A percentile compares a stretch with the other conserved stretches of the same genome.
Evolutionary conservation across 108 stramenopile species (phyloP).

Genomic region (Skeletonema costatum): DNA sequence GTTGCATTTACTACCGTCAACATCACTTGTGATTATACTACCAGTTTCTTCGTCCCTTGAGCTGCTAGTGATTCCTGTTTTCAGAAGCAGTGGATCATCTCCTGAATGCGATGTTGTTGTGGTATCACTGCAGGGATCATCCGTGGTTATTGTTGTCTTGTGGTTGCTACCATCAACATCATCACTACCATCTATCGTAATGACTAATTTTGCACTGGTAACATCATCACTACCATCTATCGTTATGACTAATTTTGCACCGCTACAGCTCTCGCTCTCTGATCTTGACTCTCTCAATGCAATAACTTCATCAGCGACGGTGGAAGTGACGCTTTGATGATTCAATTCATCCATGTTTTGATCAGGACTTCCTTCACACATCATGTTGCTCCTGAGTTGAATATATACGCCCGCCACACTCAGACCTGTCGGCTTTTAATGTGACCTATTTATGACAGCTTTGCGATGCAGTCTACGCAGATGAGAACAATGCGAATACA

Average conservation of each 20-base stretch:
- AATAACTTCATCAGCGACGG: not conserved
- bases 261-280: not conserved
- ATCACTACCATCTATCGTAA: not conserved
- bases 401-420: too few relatives aligned
- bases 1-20: not conserved
- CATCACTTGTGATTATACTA: conserved; percentile 1
- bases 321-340: not conserved
- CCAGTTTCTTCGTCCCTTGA: not conserved
- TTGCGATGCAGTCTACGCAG: too few relatives aligned
- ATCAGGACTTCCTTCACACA: not conserved
- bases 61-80: not conserved
- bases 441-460: too few relatives aligned
- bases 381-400: not conserved
- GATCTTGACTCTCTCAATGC: not conserved
- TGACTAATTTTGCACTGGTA: not conserved
- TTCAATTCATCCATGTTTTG: not conserved
- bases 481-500: too few relatives aligned
- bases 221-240: not conserved
- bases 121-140: not conserved
- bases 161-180: not conserved
- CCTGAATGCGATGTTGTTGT: not conserved
- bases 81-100: not conserved
- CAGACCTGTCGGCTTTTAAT: too few relatives aligned
- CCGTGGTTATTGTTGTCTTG: not conserved
- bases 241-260: not conserved